Percentiles rank a stretch among this genome's conserved stretches.
Evolutionary conservation across 768 basidiomycete species (phyloP).

Genomic region (Leucocoprinus birnbaumii): DNA sequence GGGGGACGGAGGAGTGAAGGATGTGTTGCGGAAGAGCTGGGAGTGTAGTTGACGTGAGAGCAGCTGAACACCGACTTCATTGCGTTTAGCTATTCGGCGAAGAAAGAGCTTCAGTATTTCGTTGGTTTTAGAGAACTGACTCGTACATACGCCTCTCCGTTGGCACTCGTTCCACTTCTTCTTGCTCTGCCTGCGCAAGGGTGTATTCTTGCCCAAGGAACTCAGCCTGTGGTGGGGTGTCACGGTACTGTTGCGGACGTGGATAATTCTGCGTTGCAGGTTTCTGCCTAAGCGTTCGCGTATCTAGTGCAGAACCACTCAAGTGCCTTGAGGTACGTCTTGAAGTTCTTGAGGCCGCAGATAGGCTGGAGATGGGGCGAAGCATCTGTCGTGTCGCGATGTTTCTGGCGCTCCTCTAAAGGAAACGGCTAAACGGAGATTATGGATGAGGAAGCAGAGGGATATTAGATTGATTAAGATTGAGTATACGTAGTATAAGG

Average conservation of each 20-base stretch:
- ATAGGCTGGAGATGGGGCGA: constrained; percentile 1
- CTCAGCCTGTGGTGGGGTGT: neutral
- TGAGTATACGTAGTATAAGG: neutral
- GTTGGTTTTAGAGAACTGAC: neutral
- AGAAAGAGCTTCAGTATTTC: neutral
- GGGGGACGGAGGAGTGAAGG: constrained; percentile 59
- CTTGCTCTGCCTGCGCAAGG: neutral
- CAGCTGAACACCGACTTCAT: constrained; percentile 91
- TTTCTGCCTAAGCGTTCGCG: constrained; percentile 7
- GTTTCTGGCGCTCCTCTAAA: neutral
- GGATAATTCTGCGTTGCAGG: neutral
- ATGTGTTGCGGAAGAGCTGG: constrained; percentile 75
- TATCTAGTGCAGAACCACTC: neutral
- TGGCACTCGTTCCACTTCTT: neutral
- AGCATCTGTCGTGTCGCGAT: neutral
- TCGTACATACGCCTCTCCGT: constrained; percentile 1
- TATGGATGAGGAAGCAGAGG: neutral
- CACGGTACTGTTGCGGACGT: neutral
- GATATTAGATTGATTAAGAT: neutral
- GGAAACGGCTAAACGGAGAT: no score
- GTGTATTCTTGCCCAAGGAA: neutral
- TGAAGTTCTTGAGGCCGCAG: constrained; percentile 1
- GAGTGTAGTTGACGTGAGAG: constrained; percentile 76
- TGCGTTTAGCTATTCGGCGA: constrained; percentile 54
- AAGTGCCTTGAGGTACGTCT: neutral